A percentile compares a stretch with the other conserved stretches of the same genome.
Conservation (phyloP, 768 basidiomycete genomes). For the Serendipita vermifera region DNA sequence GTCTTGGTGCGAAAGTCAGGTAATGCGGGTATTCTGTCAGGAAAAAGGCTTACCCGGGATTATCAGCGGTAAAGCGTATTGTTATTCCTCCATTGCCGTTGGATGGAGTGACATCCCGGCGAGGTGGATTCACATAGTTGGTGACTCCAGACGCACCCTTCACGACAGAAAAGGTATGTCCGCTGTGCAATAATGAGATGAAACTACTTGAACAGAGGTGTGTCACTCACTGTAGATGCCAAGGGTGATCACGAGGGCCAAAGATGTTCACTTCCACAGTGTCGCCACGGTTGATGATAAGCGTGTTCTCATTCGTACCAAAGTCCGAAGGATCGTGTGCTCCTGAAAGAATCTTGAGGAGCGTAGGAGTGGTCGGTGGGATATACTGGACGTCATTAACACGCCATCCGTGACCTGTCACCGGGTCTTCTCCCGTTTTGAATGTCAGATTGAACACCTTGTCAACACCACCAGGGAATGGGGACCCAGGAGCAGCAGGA, state of each 20-base stretch:
- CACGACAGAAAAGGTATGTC: slow-evolving; percentile 7
- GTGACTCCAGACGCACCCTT: neutral
- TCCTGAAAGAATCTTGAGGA: slow-evolving; percentile 7
- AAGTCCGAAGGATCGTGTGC: slow-evolving; percentile 5
- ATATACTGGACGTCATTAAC: slow-evolving; percentile 5
- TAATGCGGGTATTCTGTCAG: neutral
- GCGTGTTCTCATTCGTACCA: slow-evolving; percentile 10
- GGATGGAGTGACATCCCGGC: slow-evolving; percentile 5
- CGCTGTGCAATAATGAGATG: neutral
- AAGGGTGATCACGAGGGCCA: neutral
- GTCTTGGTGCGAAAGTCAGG: neutral
- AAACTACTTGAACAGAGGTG: neutral
- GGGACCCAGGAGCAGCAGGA: slow-evolving; percentile 2
- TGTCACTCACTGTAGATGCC: neutral
- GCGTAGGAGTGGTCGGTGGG: slow-evolving; percentile 4
- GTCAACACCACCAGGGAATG: neutral
- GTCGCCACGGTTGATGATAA: slow-evolving; percentile 9
- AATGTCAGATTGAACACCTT: slow-evolving; percentile 7
- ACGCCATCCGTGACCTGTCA: neutral
- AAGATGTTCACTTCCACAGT: neutral
- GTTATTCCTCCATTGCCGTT: neutral
- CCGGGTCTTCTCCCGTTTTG: neutral
- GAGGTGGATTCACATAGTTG: slow-evolving; percentile 8
- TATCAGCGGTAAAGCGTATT: neutral
- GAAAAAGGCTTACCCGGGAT: neutral